Base-by-base conservation (phyloP, 1,284 basidiomycete species). In the Leccinum fuscescens region DNA sequence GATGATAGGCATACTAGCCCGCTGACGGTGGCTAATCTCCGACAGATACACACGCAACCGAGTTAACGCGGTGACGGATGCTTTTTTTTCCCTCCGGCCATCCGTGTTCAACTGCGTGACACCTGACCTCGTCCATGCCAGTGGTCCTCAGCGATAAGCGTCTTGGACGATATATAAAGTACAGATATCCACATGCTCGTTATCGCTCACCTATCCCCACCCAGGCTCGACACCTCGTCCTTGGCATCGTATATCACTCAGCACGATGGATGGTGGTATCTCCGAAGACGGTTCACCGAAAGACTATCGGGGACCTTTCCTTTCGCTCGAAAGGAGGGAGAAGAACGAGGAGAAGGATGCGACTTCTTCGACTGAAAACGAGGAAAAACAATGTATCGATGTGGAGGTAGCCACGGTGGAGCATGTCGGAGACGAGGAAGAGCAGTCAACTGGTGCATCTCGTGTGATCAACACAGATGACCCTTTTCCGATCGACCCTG, bases 401-500 rank as follows among this genome's bases (percentile, higher is more conserved):
- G 60, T 62, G 17, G 62, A 65, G 31, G 44, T 56, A 14, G 44
- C 39, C 17, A 57, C 57, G 3, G 27, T 57, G 9, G 65, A 65
- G 48, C 60, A 51, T 20, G 4, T 52, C 42, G 49, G 50, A 42
- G 44, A 51, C 49, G 58, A 54, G n/a, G 59, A 58, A 31, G 65
- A 65, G 1, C 22, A 49, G n/a, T 14, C 6, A 35, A 17, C 49
- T 27, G 17, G 7, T 9, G 22, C 42, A 9, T 15, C 56, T 9
- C 64, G 35, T 7, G 39, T 49, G 12, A 63, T 66, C 9, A 66
- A 66, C 17, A 66, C 66, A 11, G 64, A 66, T 17, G 65, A 71
- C 27, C 84, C 84, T 7, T 86, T 86, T 73, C 84, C 84, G 35
- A 65, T 81, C 6, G 79, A 82, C 59, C 79, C 80, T 5, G 68